Evolutionary conservation across 345 rosid species (phyloP).

Genomic region (Populus davidiana): DNA sequence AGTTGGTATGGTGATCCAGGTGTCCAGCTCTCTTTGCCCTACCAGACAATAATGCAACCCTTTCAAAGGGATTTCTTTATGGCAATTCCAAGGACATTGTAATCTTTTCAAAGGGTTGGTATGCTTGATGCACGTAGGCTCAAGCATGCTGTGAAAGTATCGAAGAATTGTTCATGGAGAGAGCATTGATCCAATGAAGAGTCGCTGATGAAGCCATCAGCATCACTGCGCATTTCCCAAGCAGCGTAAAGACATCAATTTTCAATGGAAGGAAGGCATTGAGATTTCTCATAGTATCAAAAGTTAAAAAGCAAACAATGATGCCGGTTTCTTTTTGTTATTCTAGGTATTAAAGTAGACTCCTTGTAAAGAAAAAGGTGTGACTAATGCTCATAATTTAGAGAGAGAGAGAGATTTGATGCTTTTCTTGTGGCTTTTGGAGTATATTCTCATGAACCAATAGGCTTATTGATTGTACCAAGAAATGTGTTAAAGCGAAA

Average conservation of each 20-base stretch:
- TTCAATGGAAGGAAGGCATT: neutral
- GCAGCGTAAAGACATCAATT: slow-evolving; percentile 1
- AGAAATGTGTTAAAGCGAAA: neutral
- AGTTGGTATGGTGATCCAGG: neutral
- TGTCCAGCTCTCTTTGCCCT: neutral
- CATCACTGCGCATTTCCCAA: neutral
- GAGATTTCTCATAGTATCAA: slow-evolving; percentile 4
- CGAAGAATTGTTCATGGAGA: neutral
- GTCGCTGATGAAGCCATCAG: neutral
- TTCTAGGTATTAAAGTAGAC: slow-evolving; percentile 4
- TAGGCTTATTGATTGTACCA: neutral
- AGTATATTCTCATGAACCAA: slow-evolving; percentile 12
- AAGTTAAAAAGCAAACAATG: neutral
- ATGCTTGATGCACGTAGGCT: neutral
- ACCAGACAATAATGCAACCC: neutral
- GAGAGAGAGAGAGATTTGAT: neutral
- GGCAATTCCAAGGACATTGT: neutral
- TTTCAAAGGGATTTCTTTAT: neutral
- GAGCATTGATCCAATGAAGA: neutral
- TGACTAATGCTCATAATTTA: neutral
- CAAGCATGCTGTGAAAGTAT: neutral
- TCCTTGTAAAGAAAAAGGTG: neutral
- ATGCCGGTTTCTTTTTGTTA: slow-evolving; percentile 16
- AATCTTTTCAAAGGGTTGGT: too few species aligned
- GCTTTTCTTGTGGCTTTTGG: slow-evolving; percentile 14